phyloP scores from a whole-genome alignment of 2,329 filamentous ascomycete species.

The Graphilbum sp. region DNA sequence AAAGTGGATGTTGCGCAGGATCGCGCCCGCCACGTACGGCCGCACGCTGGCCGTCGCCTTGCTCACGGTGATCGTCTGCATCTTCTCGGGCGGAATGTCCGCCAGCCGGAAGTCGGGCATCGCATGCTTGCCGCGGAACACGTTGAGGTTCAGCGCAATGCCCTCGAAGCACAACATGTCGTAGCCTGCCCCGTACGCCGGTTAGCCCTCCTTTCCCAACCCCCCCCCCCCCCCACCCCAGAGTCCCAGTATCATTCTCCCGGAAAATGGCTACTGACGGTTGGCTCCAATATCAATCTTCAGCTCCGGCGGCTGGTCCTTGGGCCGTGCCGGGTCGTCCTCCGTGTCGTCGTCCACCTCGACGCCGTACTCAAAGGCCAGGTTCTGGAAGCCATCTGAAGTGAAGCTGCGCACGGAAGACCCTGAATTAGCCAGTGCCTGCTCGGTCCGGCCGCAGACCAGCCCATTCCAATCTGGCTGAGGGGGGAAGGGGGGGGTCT shows the following conservation, averaged over 20 bases:
- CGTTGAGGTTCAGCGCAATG: conserved; percentile 86
- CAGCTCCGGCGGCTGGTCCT: conserved; percentile 77
- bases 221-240: no score
- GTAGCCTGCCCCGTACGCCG: conserved; percentile 22
- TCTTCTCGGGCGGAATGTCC: conserved; percentile 52
- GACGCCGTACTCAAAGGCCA: conserved; percentile 97
- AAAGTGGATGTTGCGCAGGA: conserved; percentile 83
- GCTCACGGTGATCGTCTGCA: conserved; percentile 67
- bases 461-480: no score
- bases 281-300: conserved; percentile 98
- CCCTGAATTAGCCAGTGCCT: no score
- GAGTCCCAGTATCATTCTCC: no score
- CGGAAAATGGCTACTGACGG: conserved; percentile 8
- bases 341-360: conserved; percentile 95
- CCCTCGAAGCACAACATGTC: conserved; percentile 97
- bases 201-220: neutral
- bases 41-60: conserved; percentile 62
- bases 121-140: conserved; percentile 65
- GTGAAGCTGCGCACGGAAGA: conserved; percentile 68
- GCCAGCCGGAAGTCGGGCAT: conserved; percentile 68
- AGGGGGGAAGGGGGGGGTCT: conserved; percentile 15
- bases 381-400: conserved; percentile 85
- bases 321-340: conserved; percentile 50
- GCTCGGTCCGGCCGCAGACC: no score
- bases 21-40: conserved; percentile 76